These are phyloP conservation scores for Penicillium silybi DNA, from an alignment of 495 filamentous ascomycete genomes.

Conservation along the genomic window DNA sequence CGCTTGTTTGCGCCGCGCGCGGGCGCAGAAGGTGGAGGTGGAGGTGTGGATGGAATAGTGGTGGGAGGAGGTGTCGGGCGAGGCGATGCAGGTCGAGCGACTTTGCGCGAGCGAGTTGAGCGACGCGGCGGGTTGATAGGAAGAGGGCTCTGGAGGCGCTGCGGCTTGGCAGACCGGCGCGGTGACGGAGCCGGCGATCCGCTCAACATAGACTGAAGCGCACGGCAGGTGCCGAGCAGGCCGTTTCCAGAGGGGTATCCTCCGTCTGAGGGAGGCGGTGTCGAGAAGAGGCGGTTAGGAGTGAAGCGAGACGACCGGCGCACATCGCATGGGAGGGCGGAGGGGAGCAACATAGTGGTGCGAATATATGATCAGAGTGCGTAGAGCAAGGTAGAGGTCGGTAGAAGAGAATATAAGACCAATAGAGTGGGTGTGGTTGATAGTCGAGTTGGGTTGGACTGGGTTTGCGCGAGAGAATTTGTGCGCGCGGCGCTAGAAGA, in stretches of 20 bases:
- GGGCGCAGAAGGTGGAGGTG: conserved; percentile 32
- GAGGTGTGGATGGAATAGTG: conserved; percentile 24
- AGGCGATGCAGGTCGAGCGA: conserved; percentile 28
- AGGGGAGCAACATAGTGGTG: conserved; percentile 64
- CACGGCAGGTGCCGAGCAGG: conserved; percentile 65
- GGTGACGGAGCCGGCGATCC: conserved; percentile 37
- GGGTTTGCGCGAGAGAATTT: conserved; percentile 13
- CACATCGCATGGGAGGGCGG: conserved; percentile 65
- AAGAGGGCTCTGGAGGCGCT: conserved; percentile 49
- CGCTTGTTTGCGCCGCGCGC: conserved; percentile 60
- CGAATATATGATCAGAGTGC: neutral
- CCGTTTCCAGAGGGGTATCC: conserved; percentile 50
- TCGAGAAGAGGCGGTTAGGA: conserved; percentile 60
- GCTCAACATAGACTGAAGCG: conserved; percentile 63
- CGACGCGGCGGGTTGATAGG: conserved; percentile 49
- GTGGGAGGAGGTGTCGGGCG: conserved; percentile 33
- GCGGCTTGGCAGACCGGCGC: conserved; percentile 32
- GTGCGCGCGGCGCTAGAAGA: conserved; percentile 25
- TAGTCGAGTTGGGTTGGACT: conserved; percentile 1
- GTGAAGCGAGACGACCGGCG: conserved; percentile 51
- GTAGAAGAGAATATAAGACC: conserved; percentile 1
- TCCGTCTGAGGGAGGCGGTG: conserved; percentile 55
- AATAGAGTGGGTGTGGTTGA: conserved; percentile 1
- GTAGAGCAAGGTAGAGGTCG: conserved; percentile 1
- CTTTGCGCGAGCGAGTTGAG: conserved; percentile 41